Evolutionary conservation across 345 rosid species (phyloP), one percentile per base, ranked within the genome.

Genomic region (Toxicodendron radicans): DNA sequence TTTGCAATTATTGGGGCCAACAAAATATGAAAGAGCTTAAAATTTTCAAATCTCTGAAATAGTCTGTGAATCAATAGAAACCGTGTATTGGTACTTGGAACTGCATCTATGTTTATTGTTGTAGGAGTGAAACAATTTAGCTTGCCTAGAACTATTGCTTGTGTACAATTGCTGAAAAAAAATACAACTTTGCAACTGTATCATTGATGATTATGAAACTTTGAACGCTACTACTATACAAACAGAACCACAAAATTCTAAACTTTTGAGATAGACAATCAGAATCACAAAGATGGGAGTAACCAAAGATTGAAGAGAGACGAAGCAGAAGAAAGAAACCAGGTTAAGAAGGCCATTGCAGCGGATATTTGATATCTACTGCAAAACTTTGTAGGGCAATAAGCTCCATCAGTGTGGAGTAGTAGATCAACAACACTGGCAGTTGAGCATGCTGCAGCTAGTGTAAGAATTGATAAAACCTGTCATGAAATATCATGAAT

Each of bases 231-330:
- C 21, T 14, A 43, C 35, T 64, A 7, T 53, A 59, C 73, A 69
- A 38, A 38, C 43, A 7, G 43, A 63, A 73, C 53, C 58, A 64
- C 21, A 58, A 66, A 20, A 64, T 10, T 58, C 64, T 61, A 27
- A 43, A 27, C 62, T 53, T 38, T 54, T 23, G 57, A 9, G 58
- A 57, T 20, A 67, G 18, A 35, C 46, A 8, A 17, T 20, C 0
- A 52, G 20, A 46, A 73, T 87, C 82, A 94, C 76, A 88, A 85
- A 24, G 95, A 87, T 1, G 93, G 92, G 27, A 94, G 87, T 74
- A 89, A 59, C 97, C 97, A 94, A 52, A 92, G 92, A 75, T 90
- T 94, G 85, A 90, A 90, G 73, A 92, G 94, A 14, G 91, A 84
- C 1, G 97, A 94, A 75, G 97, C 88, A 58, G 85, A 76, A 23